phyloP scores from a whole-genome alignment of 2,329 filamentous ascomycete species.

The Exophiala bonariae region DNA sequence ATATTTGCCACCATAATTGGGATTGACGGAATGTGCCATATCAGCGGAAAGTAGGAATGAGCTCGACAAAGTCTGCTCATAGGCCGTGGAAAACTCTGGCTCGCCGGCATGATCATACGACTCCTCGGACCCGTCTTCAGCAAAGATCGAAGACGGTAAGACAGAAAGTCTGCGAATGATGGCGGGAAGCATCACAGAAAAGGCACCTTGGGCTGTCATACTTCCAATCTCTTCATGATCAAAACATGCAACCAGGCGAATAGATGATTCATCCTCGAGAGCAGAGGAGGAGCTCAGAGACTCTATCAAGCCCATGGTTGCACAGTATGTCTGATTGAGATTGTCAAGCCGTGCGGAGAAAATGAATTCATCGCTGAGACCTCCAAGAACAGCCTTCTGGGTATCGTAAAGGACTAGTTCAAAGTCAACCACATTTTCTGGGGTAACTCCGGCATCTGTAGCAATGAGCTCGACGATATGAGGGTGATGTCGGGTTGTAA shows the following conservation, averaged over 20 bases:
- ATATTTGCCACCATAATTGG: slow-evolving; percentile 91
- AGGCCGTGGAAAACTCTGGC: slow-evolving; percentile 71
- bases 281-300: slow-evolving; percentile 66
- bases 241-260: slow-evolving; percentile 91
- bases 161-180: slow-evolving; percentile 84
- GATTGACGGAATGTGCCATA: slow-evolving; percentile 95
- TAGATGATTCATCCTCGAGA: slow-evolving; percentile 74
- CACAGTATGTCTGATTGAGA: slow-evolving; percentile 93
- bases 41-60: slow-evolving; percentile 96
- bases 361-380: slow-evolving; percentile 89
- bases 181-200: slow-evolving; percentile 86
- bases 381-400: slow-evolving; percentile 84
- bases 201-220: slow-evolving; percentile 85
- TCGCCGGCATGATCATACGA: slow-evolving; percentile 64
- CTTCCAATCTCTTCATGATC: slow-evolving; percentile 98
- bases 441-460: slow-evolving; percentile 68
- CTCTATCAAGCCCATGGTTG: slow-evolving; percentile 78
- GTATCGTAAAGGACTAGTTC: slow-evolving; percentile 97
- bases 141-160: slow-evolving; percentile 61
- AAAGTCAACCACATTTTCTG: slow-evolving; percentile 81
- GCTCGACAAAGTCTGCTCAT: slow-evolving; percentile 85
- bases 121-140: slow-evolving; percentile 56
- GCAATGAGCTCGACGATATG: slow-evolving; percentile 84
- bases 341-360: slow-evolving; percentile 97
- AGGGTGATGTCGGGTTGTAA: slow-evolving; percentile 83